Evolutionary conservation across 1,284 basidiomycete species (phyloP).

Genomic region (Ustilago hordei): DNA sequence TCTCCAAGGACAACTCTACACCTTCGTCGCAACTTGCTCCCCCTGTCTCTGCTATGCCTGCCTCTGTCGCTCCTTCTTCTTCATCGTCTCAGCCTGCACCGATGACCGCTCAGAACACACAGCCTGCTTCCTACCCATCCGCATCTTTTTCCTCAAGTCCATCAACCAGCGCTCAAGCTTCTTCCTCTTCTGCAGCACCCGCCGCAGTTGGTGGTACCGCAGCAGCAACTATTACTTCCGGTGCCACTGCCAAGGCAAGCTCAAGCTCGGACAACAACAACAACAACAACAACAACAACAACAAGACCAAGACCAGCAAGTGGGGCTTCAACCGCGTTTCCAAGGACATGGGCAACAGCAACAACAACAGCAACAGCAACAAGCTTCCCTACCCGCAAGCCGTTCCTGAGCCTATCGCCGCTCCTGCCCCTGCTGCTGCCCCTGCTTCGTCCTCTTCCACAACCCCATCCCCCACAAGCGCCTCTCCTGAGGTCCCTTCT

Average conservation of each 20-base stretch:
- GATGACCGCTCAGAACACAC: slow-evolving; percentile 1
- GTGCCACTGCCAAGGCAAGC: slow-evolving; percentile 10
- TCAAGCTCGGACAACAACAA: slow-evolving; percentile 12
- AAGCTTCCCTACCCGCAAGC: slow-evolving; percentile 44
- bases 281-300: slow-evolving; percentile 27
- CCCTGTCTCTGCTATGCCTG: slow-evolving; percentile 41
- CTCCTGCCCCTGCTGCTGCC: slow-evolving; percentile 11
- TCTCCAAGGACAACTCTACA: slow-evolving; percentile 23
- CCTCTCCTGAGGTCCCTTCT: slow-evolving; percentile 16
- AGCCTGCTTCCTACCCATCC: slow-evolving; percentile 10
- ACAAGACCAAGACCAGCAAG: slow-evolving; percentile 37
- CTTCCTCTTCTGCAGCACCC: slow-evolving; percentile 4
- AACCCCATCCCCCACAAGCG: slow-evolving; percentile 22
- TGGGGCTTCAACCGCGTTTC: slow-evolving; percentile 52
- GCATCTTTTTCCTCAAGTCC: slow-evolving; percentile 3
- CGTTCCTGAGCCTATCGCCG: slow-evolving; percentile 21
- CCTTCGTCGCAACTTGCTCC: slow-evolving; percentile 37
- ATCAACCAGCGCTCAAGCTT: neutral
- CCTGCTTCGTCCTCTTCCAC: slow-evolving; percentile 12
- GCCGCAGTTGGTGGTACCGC: slow-evolving; percentile 13
- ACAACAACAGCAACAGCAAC: slow-evolving; percentile 14
- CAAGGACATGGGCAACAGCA: slow-evolving; percentile 24
- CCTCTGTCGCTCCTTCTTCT: slow-evolving; percentile 9
- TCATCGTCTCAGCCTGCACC: slow-evolving; percentile 7
- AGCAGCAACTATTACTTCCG: slow-evolving; percentile 11